phyloP scores from a whole-genome alignment of 805 yeast species.

The Metschnikowia drakensbergensis region DNA sequence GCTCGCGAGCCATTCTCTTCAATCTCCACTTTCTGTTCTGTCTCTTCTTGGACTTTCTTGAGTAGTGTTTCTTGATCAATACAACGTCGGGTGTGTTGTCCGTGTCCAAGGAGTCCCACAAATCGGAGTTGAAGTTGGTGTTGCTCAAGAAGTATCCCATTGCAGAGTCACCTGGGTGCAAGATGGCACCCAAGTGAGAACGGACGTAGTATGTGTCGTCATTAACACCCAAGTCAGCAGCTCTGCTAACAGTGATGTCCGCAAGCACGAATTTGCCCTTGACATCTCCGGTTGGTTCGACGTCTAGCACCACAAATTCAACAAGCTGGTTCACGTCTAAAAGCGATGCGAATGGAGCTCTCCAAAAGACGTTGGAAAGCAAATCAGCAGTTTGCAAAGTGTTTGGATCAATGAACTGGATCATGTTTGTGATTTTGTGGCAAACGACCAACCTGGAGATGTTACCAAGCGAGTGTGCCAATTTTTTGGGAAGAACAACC shows the following conservation, averaged over 20 bases:
- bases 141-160: constrained; percentile 86
- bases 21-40: constrained; percentile 86
- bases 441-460: constrained; percentile 81
- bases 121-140: constrained; percentile 82
- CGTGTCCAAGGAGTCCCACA: constrained; percentile 67
- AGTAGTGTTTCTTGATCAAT: constrained; percentile 82
- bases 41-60: constrained; percentile 69
- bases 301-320: constrained; percentile 88
- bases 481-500: constrained; percentile 82
- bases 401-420: constrained; percentile 84
- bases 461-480: constrained; percentile 81
- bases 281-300: constrained; percentile 82
- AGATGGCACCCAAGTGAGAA: constrained; percentile 88
- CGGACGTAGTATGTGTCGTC: constrained; percentile 80
- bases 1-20: constrained; percentile 97
- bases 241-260: constrained; percentile 86
- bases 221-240: constrained; percentile 81
- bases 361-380: constrained; percentile 70
- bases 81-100: constrained; percentile 79
- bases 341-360: constrained; percentile 72
- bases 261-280: constrained; percentile 80
- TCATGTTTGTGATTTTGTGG: constrained; percentile 72
- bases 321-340: constrained; percentile 71
- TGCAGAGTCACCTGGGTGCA: constrained; percentile 95
- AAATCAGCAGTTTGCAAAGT: constrained; percentile 78